Conservation (phyloP, 208 protist species). For the Crithidia sp. region DNA sequence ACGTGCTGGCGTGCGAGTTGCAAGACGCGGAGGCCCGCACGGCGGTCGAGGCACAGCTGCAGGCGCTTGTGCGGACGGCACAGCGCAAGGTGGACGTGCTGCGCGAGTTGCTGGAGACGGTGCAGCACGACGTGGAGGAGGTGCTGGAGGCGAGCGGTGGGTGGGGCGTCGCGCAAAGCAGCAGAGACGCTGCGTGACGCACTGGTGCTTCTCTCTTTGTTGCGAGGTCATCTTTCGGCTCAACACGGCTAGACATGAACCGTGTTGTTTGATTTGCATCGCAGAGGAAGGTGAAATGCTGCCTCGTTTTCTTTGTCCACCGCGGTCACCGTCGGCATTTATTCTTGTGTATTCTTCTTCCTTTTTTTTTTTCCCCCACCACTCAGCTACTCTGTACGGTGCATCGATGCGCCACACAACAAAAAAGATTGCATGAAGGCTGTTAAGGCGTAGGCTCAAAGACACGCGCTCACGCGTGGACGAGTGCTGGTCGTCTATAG, state of each 20-base stretch:
- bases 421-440: background rate
- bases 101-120: constrained; percentile 40
- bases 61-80: constrained; percentile 25
- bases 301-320: background rate
- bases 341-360: background rate
- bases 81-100: constrained; percentile 37
- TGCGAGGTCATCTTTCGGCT: too few relatives aligned
- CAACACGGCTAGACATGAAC: too few relatives aligned
- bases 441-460: background rate
- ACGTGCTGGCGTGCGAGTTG: constrained; percentile 43
- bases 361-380: background rate
- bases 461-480: too few relatives aligned
- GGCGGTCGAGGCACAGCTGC: constrained; percentile 48
- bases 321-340: background rate
- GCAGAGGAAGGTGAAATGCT: too few relatives aligned
- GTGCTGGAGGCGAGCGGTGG: constrained; percentile 33
- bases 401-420: background rate
- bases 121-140: constrained; percentile 53
- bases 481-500: constrained; percentile 8
- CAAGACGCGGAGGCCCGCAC: constrained; percentile 33
- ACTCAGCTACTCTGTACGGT: too few relatives aligned
- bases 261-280: too few relatives aligned
- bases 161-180: constrained; percentile 6
- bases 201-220: background rate
- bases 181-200: background rate